Percentiles rank a stretch among this genome's conserved stretches.
Evolutionary conservation across 345 rosid species (phyloP).

Genomic region (Cochlearia excelsa): DNA sequence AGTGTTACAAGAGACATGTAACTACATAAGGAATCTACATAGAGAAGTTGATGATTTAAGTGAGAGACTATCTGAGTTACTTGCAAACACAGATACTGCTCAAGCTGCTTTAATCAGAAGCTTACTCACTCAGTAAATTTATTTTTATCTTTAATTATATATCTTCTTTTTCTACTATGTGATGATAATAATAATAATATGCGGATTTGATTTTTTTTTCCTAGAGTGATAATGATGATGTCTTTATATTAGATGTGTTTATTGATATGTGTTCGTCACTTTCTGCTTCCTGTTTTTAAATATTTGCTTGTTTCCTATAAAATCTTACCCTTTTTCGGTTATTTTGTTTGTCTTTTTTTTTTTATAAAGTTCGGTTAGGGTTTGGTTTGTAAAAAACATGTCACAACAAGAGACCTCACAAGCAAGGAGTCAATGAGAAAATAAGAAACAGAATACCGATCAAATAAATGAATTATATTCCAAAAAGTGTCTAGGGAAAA

Average conservation of each 20-base stretch:
- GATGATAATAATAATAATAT: slow-evolving; percentile 18
- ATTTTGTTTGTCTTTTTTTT: slow-evolving; percentile 13
- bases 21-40: slow-evolving; percentile 72
- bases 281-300: slow-evolving; percentile 28
- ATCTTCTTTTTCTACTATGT: slow-evolving; percentile 10
- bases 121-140: slow-evolving; percentile 51
- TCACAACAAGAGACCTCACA: slow-evolving; percentile 10
- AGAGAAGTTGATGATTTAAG: slow-evolving; percentile 80
- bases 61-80: slow-evolving; percentile 69
- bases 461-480: slow-evolving; percentile 4
- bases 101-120: slow-evolving; percentile 77
- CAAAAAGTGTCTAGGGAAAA: not conserved
- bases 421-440: not conserved
- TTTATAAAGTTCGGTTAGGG: slow-evolving; percentile 27
- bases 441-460: not conserved
- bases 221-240: no score
- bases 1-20: slow-evolving; percentile 77
- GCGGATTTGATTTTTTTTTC: not conserved
- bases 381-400: slow-evolving; percentile 17
- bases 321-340: slow-evolving; percentile 26
- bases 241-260: slow-evolving; percentile 13
- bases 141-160: not conserved
- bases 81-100: slow-evolving; percentile 64
- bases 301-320: slow-evolving; percentile 32
- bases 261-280: slow-evolving; percentile 33